Percentiles rank a stretch among this genome's conserved stretches.
These are phyloP conservation scores for Gynostemma pentaphyllum DNA, from an alignment of 306 rosid species.

Conservation along the genomic window DNA sequence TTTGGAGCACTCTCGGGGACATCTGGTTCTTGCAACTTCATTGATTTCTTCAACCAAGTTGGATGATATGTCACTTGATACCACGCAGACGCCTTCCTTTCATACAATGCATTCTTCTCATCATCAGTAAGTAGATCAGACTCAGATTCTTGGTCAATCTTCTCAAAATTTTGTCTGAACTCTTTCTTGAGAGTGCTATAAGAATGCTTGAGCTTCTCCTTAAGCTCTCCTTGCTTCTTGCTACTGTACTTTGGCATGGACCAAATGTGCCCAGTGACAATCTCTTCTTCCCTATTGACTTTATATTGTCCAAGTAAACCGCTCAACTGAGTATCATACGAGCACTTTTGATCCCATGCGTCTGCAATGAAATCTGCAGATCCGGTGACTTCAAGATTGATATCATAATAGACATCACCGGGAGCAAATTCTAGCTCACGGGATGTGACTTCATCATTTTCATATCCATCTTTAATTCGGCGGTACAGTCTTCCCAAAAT, in stretches of 20 bases:
- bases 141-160: slow-evolving; percentile 25
- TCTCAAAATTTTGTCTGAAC: slow-evolving; percentile 61
- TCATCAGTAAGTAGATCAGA: slow-evolving; percentile 42
- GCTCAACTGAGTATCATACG: slow-evolving; percentile 54
- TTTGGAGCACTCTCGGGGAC: slow-evolving; percentile 19
- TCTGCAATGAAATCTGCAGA: slow-evolving; percentile 45
- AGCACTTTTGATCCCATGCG: slow-evolving; percentile 63
- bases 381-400: slow-evolving; percentile 45
- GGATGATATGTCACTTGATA: slow-evolving; percentile 83
- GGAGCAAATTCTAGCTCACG: slow-evolving; percentile 19
- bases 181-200: slow-evolving; percentile 65
- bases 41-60: slow-evolving; percentile 46
- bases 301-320: slow-evolving; percentile 67
- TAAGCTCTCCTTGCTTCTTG: slow-evolving; percentile 82
- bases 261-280: slow-evolving; percentile 86
- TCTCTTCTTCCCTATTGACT: slow-evolving; percentile 73
- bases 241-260: slow-evolving; percentile 81
- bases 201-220: slow-evolving; percentile 83
- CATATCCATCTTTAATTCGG: slow-evolving; percentile 41
- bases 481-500: slow-evolving; percentile 75
- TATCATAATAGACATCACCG: slow-evolving; percentile 40
- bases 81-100: slow-evolving; percentile 81
- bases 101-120: slow-evolving; percentile 46
- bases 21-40: slow-evolving; percentile 25
- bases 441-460: slow-evolving; percentile 28